These are phyloP conservation scores for Tripidium arundinaceum DNA, from an alignment of 202 grass and related monocot genomes.

Conservation along the genomic window DNA sequence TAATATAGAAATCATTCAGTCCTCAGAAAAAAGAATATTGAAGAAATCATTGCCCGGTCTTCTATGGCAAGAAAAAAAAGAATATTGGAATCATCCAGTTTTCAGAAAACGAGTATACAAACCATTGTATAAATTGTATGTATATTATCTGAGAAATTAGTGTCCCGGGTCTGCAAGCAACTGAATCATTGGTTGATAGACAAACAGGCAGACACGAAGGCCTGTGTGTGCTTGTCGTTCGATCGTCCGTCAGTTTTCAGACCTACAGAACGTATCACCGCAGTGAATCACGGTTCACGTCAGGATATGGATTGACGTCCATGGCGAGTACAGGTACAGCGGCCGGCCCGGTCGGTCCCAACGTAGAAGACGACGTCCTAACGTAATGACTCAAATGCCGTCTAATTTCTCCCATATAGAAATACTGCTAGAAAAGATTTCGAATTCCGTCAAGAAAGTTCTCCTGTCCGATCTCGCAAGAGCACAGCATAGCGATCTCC, in stretches of 20 bases:
- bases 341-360: not conserved
- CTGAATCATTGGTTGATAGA: no score
- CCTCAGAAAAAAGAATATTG: not conserved
- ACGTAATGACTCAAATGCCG: not conserved
- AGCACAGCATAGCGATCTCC: slow-evolving; percentile 16
- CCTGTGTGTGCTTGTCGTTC: slow-evolving; percentile 22
- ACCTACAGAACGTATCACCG: slow-evolving; percentile 19
- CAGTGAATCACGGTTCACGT: slow-evolving; percentile 2
- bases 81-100: not conserved
- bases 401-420: no score
- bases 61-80: not conserved
- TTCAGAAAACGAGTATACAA: not conserved
- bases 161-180: not conserved
- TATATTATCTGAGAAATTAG: not conserved
- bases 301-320: slow-evolving; percentile 28
- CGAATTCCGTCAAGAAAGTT: not conserved
- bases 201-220: no score
- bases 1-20: not conserved
- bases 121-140: no score
- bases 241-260: slow-evolving; percentile 28
- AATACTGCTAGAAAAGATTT: no score
- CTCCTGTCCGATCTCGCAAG: slow-evolving; percentile 29
- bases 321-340: slow-evolving; percentile 18
- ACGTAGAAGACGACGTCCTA: slow-evolving; percentile 50
- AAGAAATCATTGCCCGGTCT: not conserved